phyloP scores from a whole-genome alignment of 2,329 filamentous ascomycete species.

The Arthrobotrys sphaeroides region DNA sequence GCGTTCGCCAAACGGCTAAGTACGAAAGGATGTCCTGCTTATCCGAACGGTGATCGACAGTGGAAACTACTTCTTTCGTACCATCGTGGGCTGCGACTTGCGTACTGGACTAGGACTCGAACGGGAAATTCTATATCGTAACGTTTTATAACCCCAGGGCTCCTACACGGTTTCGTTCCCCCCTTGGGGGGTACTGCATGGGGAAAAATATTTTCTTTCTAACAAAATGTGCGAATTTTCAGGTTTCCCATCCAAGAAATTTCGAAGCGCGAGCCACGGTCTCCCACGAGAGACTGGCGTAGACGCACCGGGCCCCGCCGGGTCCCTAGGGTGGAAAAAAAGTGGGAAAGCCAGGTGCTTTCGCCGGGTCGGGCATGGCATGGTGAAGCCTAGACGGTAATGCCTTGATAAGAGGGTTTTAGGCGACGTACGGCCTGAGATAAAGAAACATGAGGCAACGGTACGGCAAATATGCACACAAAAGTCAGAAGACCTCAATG shows the following conservation, averaged over 20 bases:
- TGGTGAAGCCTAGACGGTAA: background rate
- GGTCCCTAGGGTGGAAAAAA: background rate
- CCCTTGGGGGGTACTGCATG: background rate
- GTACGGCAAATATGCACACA: conserved; percentile 1
- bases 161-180: background rate
- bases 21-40: conserved; percentile 13
- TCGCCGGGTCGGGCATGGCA: background rate
- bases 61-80: conserved; percentile 34
- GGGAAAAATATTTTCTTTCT: background rate
- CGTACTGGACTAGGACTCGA: conserved; percentile 19
- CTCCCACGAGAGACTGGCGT: background rate
- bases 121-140: conserved; percentile 23
- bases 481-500: conserved; percentile 40
- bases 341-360: background rate
- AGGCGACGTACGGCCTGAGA: background rate
- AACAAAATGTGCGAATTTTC: conserved; percentile 25
- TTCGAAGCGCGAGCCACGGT: background rate
- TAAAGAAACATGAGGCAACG: conserved; percentile 25
- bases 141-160: conserved; percentile 6
- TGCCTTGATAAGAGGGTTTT: background rate
- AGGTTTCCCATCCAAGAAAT: background rate
- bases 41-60: conserved; percentile 46
- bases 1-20: background rate
- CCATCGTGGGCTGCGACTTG: conserved; percentile 2
- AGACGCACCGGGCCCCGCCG: background rate